A percentile compares a stretch with the other conserved stretches of the same genome.
phyloP scores from a whole-genome alignment of 148 eudicot species.

The Simmondsia chinensis region DNA sequence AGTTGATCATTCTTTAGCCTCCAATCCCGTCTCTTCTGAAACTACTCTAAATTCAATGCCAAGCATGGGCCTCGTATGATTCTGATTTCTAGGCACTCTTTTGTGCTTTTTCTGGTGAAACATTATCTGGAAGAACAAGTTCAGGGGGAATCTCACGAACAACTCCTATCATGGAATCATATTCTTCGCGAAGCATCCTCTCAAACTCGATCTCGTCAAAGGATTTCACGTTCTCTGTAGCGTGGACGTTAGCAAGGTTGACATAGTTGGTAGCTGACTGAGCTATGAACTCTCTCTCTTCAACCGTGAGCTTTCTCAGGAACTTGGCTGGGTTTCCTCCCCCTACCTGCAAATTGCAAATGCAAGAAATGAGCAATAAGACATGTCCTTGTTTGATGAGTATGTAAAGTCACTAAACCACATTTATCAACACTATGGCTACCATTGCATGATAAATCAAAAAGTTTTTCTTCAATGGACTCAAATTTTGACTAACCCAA shows the following conservation, averaged over 20 bases:
- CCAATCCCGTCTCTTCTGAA: too few relatives aligned
- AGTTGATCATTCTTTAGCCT: too few relatives aligned
- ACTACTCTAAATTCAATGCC: too few relatives aligned
- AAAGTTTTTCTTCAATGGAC: too few relatives aligned
- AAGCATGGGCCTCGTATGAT: too few relatives aligned
- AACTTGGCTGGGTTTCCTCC: constrained; percentile 85
- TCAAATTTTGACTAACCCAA: too few relatives aligned
- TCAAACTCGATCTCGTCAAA: constrained; percentile 67
- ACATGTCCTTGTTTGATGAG: not conserved
- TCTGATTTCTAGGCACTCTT: too few relatives aligned
- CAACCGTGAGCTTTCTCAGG: constrained; percentile 78
- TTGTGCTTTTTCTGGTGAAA: constrained; percentile 36
- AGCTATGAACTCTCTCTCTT: constrained; percentile 76
- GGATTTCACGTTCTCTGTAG: constrained; percentile 68
- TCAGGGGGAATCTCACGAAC: constrained; percentile 63
- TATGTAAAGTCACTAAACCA: too few relatives aligned
- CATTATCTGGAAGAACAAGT: constrained; percentile 48
- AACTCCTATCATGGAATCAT: constrained; percentile 54
- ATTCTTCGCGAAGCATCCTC: constrained; percentile 65
- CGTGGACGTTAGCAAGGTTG: constrained; percentile 70
- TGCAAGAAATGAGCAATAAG: not conserved
- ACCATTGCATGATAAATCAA: too few relatives aligned
- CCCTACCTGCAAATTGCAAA: constrained; percentile 53
- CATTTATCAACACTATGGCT: too few relatives aligned
- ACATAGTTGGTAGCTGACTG: constrained; percentile 72